phyloP scores from a whole-genome alignment of 2,329 filamentous ascomycete species.

The Penicillium sp. region DNA sequence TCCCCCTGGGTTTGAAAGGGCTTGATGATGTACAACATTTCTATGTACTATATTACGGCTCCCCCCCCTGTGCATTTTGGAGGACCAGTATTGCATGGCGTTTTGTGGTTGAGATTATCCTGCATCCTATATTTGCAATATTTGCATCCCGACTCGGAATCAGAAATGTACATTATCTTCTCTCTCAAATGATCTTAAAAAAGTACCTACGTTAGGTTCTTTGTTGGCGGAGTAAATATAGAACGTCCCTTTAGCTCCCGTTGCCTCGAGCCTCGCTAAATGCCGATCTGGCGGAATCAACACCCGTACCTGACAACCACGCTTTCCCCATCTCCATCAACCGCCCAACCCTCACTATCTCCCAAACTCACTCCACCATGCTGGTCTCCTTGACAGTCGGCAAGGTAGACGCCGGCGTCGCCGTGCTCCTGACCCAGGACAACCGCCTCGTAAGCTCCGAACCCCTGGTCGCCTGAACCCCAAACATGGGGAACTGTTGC shows the following conservation, averaged over 20 bases:
- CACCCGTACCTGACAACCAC: conserved; percentile 13
- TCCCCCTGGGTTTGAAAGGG: neutral
- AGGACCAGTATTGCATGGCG: conserved; percentile 8
- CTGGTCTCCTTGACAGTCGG: conserved; percentile 96
- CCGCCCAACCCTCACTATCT: conserved; percentile 8
- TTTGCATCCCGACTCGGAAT: conserved; percentile 1
- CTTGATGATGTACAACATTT: neutral
- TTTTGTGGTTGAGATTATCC: neutral
- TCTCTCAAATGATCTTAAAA: neutral
- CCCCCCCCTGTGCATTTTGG: conserved; percentile 9
- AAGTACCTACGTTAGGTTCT: neutral
- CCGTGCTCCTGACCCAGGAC: conserved; percentile 92
- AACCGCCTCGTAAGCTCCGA: conserved; percentile 76
- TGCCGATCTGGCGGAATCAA: conserved; percentile 33
- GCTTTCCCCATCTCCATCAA: conserved; percentile 13
- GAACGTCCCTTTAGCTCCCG: conserved; percentile 23
- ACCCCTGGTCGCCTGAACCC: conserved; percentile 11
- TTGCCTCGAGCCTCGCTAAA: conserved; percentile 32
- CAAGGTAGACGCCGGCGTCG: conserved; percentile 98
- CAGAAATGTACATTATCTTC: neutral
- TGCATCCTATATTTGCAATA: neutral
- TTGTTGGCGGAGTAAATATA: conserved; percentile 16
- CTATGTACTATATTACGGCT: conserved; percentile 11
- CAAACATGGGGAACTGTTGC: conserved; percentile 2
- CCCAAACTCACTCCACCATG: conserved; percentile 56